Evolutionary conservation across 1,284 basidiomycete species (phyloP), one percentile per base, ranked within the genome.

Genomic region (Melampsora americana): DNA sequence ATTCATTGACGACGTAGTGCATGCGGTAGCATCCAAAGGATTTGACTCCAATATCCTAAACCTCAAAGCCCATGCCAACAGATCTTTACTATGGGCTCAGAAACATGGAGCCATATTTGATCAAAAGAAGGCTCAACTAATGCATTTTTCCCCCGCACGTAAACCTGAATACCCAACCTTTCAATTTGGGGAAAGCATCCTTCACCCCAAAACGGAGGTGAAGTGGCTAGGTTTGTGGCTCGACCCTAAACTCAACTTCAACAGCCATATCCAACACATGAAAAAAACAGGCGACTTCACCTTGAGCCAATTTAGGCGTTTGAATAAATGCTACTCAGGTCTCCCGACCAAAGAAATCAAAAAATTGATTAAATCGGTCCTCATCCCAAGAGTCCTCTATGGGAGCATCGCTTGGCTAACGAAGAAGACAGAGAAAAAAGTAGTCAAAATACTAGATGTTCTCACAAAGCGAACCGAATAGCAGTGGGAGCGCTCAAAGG

Each of bases 91-190:
- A 5, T 46, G 69, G 69, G 69, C 26, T 12, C 23, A 4, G 20
- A 50, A 44, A 20, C 6, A 72, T 28, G 46, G 18, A 11, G 69
- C 69, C 18, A 48, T 72, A 5, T 72, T 72, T 72, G 69, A 72
- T 53, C 62, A 65, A 39, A 65, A 62, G 59, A 72, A 72, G 32
- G 44, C 69, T 3, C 35, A 44, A 11, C 23, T 46, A 14, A 61
- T 70, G 26, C 5, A 39, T 23, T 70, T 70, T 28, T 23, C 69
- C 26, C 69, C 32, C 32, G 42, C 12, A 61, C 20, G 2, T 6
- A 44, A 23, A 14, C 12, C 59, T 16, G 26, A 16, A 26, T n/a
- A 23, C 23, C 67, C 46, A n/a, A n/a, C n/a, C 23, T 26, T 69
- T 32, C 4, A 59, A 53, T 59, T 69, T 35, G 67, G 26, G 18